Evolutionary conservation across 2,329 filamentous ascomycete genomes (phyloP), one percentile per base, ranked within the genome.

Genomic region (Nannizzia gypsea): DNA sequence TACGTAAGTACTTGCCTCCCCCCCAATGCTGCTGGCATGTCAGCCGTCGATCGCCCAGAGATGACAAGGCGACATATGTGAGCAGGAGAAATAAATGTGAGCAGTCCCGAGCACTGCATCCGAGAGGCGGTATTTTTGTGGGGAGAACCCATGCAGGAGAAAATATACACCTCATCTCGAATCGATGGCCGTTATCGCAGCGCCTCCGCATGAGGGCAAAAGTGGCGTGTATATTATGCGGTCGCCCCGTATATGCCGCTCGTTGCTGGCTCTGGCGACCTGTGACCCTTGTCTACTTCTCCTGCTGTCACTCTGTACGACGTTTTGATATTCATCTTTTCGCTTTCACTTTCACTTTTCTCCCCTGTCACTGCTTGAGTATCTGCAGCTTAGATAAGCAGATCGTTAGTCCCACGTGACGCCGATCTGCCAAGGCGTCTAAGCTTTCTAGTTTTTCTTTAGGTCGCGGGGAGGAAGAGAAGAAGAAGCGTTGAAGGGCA

Each of bases 371-470:
- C 6, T 34, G n/a, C 38, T 42, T 5, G 38, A 24, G 42, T 24
- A 46, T 46, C 20, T 46, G 9, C 42, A 46, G n/a, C 42, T 46
- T 20, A 46, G 9, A 20, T 22, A 48, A 34, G 24, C 8, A 26
- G 48, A 34, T 34, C 48, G 48, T 20, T 26, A 15, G 24, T n/a
- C 34, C 48, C 48, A 54, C 48, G 48, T 54, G 48, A 26, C 3
- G 48, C 13, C 24, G 48, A 54, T 54, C 48, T n/a, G 48, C 48
- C 48, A 54, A 54, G 48, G 22, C 31, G 26, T 26, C 48, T 34
- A 54, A 54, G 48, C 48, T 54, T 54, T 54, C 48, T 54, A 54
- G 48, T 31, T 34, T 34, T 54, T 54, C 26, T 52, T 28, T 24
- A 31, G n/a, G 48, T 22, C 48, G 48, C 48, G 48, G 48, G 48